A percentile compares a stretch with the other conserved stretches of the same genome.
phyloP scores from a whole-genome alignment of 1,284 basidiomycete genomes.

The Somion occarium region DNA sequence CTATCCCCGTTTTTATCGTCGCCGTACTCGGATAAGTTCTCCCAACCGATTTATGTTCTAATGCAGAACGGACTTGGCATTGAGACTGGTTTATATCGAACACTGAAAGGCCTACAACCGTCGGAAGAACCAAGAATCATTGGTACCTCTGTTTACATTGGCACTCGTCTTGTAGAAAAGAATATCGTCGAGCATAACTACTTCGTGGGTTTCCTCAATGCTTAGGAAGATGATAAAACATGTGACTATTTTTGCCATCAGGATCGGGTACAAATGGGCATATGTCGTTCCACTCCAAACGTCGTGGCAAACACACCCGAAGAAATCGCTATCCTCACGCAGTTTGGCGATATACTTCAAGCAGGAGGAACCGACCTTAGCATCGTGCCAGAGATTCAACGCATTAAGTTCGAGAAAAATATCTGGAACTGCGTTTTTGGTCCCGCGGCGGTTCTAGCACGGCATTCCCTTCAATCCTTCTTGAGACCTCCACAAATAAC shows the following conservation, averaged over 20 bases:
- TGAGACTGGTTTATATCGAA: constrained; percentile 61
- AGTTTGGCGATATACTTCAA: constrained; percentile 41
- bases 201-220: constrained; percentile 40
- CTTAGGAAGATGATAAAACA: not conserved
- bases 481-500: constrained; percentile 40
- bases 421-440: constrained; percentile 61
- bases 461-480: constrained; percentile 45
- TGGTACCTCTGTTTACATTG: constrained; percentile 51
- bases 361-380: constrained; percentile 44
- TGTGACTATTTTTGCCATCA: no score
- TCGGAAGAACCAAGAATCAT: constrained; percentile 45
- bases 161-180: constrained; percentile 41
- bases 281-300: constrained; percentile 44
- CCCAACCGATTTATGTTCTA: constrained; percentile 60
- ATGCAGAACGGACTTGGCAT: constrained; percentile 78
- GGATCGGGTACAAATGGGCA: constrained; percentile 49
- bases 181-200: constrained; percentile 47
- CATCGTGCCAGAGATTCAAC: constrained; percentile 55
- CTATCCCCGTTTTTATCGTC: constrained; percentile 53
- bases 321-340: constrained; percentile 40
- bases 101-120: constrained; percentile 36
- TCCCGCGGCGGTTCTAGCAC: constrained; percentile 46
- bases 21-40: constrained; percentile 40
- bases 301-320: constrained; percentile 37
- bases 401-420: constrained; percentile 59